These are phyloP conservation scores for Echinosophora koreensis DNA, from an alignment of 306 rosid genomes.

Conservation along the genomic window DNA sequence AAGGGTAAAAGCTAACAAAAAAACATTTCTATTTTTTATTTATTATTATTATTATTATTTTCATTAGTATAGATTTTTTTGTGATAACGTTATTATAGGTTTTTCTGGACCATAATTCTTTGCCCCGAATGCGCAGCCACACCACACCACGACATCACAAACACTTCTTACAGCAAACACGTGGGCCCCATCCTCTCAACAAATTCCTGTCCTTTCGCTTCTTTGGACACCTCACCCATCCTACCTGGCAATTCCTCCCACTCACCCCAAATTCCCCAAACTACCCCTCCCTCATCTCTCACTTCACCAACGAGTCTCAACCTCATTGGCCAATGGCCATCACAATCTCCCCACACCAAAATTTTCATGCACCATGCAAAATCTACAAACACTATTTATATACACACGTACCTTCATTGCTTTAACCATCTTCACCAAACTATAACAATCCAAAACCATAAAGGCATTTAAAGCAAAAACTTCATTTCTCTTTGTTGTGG, in stretches of 20 bases:
- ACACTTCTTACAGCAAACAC: conserved; percentile 14
- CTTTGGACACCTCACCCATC: not conserved
- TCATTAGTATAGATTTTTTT: too few relatives aligned
- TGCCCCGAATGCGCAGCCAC: conserved; percentile 37
- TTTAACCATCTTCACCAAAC: conserved; percentile 33
- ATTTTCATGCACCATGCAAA: conserved; percentile 20
- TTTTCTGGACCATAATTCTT: conserved; percentile 26
- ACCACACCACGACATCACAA: too few relatives aligned
- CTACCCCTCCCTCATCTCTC: not conserved
- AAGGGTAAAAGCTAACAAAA: too few relatives aligned
- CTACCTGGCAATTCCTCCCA: not conserved
- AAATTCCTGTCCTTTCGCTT: not conserved
- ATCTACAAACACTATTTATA: conserved; percentile 32
- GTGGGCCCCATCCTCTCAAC: conserved; percentile 35
- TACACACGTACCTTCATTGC: conserved; percentile 2
- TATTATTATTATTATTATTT: too few relatives aligned
- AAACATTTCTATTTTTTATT: too few relatives aligned
- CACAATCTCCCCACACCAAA: too few relatives aligned
- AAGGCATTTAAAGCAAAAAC: conserved; percentile 39
- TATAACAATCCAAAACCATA: conserved; percentile 23
- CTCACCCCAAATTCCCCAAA: not conserved
- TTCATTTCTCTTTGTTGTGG: not conserved
- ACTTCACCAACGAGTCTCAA: conserved; percentile 12
- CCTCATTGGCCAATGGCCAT: conserved; percentile 7
- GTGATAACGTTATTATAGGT: not conserved